Conservation (phyloP, 2,329 filamentous ascomycete species). For the Xylariaceae sp. region DNA sequence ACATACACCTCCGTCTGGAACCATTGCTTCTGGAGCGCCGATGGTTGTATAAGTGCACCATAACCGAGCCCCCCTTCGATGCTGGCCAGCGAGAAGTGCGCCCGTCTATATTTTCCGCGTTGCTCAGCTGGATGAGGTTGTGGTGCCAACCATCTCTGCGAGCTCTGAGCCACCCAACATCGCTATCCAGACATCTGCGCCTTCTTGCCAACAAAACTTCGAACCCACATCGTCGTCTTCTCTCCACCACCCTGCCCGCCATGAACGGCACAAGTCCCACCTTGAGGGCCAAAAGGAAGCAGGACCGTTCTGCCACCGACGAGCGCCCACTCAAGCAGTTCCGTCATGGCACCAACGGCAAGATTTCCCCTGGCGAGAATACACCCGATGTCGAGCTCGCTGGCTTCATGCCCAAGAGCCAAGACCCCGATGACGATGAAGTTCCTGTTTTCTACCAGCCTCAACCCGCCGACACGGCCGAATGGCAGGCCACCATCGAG, state of each 20-base stretch:
- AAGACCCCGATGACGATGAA: constrained; percentile 40
- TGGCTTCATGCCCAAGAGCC: constrained; percentile 32
- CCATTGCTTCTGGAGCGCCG: too few relatives aligned
- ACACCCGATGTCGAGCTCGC: constrained; percentile 39
- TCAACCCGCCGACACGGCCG: constrained; percentile 58
- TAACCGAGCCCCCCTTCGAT: not conserved
- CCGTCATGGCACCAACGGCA: constrained; percentile 42
- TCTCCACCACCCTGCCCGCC: constrained; percentile 12
- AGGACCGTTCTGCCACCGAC: constrained; percentile 40
- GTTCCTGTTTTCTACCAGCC: constrained; percentile 36
- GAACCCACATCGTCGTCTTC: not conserved
- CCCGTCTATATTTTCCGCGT: constrained; percentile 7
- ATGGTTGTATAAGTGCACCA: too few relatives aligned
- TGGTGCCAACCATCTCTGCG: constrained; percentile 17
- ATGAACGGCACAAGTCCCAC: constrained; percentile 44
- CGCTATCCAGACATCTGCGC: constrained; percentile 11
- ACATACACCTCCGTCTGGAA: too few relatives aligned
- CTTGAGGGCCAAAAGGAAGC: constrained; percentile 49
- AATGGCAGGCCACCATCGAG: constrained; percentile 96
- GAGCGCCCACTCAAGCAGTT: constrained; percentile 41
- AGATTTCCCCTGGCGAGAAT: constrained; percentile 46
- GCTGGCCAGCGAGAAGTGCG: constrained; percentile 12
- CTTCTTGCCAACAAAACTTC: constrained; percentile 4
- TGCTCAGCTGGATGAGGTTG: constrained; percentile 25
- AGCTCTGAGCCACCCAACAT: constrained; percentile 15